phyloP scores from a whole-genome alignment of 2,329 filamentous ascomycete species.

The Amauroascus verrucosus region DNA sequence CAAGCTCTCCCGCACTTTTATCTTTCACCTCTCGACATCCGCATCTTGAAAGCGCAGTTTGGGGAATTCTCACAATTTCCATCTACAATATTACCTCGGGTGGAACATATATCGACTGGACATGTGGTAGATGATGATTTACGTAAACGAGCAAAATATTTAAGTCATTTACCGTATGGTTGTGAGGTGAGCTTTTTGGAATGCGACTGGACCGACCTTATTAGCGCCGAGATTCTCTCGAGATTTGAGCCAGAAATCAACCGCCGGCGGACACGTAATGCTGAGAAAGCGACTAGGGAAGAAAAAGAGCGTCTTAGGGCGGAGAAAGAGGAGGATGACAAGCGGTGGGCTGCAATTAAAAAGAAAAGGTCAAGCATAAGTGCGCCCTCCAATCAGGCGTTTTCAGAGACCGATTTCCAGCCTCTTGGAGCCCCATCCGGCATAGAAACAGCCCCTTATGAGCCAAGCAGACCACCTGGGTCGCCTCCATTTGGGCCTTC shows the following conservation, averaged over 20 bases:
- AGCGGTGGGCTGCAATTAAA: slow-evolving; percentile 57
- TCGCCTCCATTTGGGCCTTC: slow-evolving; percentile 35
- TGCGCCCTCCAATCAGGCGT: slow-evolving; percentile 34
- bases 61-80: slow-evolving; percentile 74
- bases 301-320: slow-evolving; percentile 76
- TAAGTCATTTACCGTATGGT: slow-evolving; percentile 77
- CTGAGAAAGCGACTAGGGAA: slow-evolving; percentile 74
- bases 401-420: slow-evolving; percentile 54
- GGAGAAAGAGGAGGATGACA: slow-evolving; percentile 65
- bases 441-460: slow-evolving; percentile 22
- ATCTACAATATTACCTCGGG: slow-evolving; percentile 71
- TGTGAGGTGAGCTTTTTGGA: slow-evolving; percentile 85
- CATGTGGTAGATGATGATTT: slow-evolving; percentile 79
- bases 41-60: slow-evolving; percentile 82
- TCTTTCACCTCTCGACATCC: slow-evolving; percentile 79
- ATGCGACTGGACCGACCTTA: slow-evolving; percentile 90
- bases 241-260: slow-evolving; percentile 69
- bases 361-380: slow-evolving; percentile 48
- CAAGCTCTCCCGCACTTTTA: slow-evolving; percentile 80
- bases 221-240: slow-evolving; percentile 62
- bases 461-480: slow-evolving; percentile 28
- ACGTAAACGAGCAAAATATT: slow-evolving; percentile 73
- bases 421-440: slow-evolving; percentile 40
- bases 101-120: slow-evolving; percentile 81
- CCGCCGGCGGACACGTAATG: slow-evolving; percentile 61